These are phyloP conservation scores for Solanum tarapatanum DNA, from an alignment of 257 asterid genomes.

Conservation along the genomic window DNA sequence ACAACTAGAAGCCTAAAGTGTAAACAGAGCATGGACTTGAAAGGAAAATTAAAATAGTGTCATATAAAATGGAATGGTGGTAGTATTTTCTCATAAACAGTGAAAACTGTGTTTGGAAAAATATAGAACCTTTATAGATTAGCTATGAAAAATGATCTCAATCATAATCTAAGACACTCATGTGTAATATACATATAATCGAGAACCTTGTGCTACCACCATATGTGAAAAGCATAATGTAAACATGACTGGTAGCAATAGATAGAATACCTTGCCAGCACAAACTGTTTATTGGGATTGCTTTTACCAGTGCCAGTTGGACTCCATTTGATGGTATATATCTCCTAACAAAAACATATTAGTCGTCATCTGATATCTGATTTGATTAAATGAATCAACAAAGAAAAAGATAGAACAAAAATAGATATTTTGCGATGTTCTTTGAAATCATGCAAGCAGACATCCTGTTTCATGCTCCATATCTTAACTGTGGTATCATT, in stretches of 20 bases:
- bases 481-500: conserved; percentile 71
- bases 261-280: conserved; percentile 62
- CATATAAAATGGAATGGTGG: background rate
- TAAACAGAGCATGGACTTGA: background rate
- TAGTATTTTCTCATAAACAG: background rate
- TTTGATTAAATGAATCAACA: too few relatives aligned
- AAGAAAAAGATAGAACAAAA: background rate
- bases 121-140: background rate
- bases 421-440: too few relatives aligned
- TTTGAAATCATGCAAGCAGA: too few relatives aligned
- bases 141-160: background rate
- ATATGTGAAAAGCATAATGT: background rate
- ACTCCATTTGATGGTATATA: conserved; percentile 91
- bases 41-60: background rate
- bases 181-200: background rate
- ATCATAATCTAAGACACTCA: background rate
- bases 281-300: conserved; percentile 61
- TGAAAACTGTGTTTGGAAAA: background rate
- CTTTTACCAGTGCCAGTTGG: conserved; percentile 78
- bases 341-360: conserved; percentile 33
- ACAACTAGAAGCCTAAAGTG: background rate
- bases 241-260: background rate
- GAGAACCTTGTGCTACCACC: background rate
- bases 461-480: too few relatives aligned
- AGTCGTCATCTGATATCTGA: too few relatives aligned